Percentiles rank a stretch among this genome's conserved stretches.
Evolutionary conservation across 169 alveolate species (phyloP).

Genomic region (Plasmodium sp.): DNA sequence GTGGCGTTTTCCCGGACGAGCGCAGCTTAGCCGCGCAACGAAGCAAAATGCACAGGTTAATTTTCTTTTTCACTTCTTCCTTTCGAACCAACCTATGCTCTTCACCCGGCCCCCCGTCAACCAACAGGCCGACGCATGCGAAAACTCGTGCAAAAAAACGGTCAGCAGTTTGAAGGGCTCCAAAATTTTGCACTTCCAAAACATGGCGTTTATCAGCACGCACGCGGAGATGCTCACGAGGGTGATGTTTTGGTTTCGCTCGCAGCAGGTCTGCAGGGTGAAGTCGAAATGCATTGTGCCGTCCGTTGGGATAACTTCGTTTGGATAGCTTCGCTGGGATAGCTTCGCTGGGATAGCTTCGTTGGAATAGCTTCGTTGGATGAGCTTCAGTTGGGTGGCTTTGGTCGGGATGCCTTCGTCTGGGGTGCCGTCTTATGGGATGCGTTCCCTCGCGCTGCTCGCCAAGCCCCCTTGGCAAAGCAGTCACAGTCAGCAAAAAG

Average conservation of each 20-base stretch:
- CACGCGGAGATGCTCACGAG: constrained; percentile 27
- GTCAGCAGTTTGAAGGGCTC: constrained; percentile 82
- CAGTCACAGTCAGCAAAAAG: background rate
- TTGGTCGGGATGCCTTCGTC: background rate
- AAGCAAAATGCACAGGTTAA: background rate
- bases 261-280: constrained; percentile 50
- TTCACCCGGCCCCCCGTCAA: constrained; percentile 82
- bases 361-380: background rate
- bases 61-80: background rate
- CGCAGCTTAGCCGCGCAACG: background rate
- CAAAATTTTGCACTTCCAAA: constrained; percentile 73
- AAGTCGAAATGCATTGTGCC: constrained; percentile 57
- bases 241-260: constrained; percentile 51
- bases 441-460: background rate
- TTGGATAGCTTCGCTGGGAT: background rate
- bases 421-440: background rate
- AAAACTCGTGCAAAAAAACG: constrained; percentile 83
- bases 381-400: background rate
- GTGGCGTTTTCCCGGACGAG: background rate
- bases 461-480: background rate
- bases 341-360: background rate
- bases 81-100: constrained; percentile 77
- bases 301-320: background rate
- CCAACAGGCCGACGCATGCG: constrained; percentile 86
- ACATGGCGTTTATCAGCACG: constrained; percentile 22